phyloP scores from a whole-genome alignment of 805 yeast species.

The Sugiyamaella floridensis region DNA sequence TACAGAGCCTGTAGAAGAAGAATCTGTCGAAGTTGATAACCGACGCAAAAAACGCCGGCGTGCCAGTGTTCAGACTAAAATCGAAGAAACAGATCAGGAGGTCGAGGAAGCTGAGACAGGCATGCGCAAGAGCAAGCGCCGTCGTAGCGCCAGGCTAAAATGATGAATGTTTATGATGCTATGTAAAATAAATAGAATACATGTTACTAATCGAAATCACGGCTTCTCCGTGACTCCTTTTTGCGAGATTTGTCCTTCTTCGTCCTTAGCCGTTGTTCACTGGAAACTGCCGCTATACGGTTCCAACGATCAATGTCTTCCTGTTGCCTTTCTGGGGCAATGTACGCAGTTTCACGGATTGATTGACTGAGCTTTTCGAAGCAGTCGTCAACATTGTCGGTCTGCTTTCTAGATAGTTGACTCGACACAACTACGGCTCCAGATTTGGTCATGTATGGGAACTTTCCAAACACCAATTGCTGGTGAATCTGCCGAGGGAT shows the following conservation, averaged over 20 bases:
- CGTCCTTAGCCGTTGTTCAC: constrained; percentile 31
- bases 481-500: constrained; percentile 46
- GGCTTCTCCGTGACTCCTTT: constrained; percentile 31
- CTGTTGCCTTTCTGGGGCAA: constrained; percentile 43
- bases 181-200: neutral
- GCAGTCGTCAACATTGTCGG: constrained; percentile 51
- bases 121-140: neutral
- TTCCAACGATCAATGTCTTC: constrained; percentile 49
- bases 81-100: neutral
- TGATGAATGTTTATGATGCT: neutral
- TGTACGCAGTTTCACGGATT: constrained; percentile 40
- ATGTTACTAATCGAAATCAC: neutral
- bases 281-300: constrained; percentile 27
- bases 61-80: too few species aligned
- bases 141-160: neutral
- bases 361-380: constrained; percentile 50
- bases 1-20: neutral
- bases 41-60: too few species aligned
- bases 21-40: neutral
- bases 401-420: constrained; percentile 53
- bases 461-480: constrained; percentile 34
- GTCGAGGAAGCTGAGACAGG: neutral
- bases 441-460: constrained; percentile 48
- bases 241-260: constrained; percentile 36
- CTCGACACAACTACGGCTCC: constrained; percentile 56